Conservation (phyloP, 176 grass and related monocot genomes). For the Eragrostis nindensis region DNA sequence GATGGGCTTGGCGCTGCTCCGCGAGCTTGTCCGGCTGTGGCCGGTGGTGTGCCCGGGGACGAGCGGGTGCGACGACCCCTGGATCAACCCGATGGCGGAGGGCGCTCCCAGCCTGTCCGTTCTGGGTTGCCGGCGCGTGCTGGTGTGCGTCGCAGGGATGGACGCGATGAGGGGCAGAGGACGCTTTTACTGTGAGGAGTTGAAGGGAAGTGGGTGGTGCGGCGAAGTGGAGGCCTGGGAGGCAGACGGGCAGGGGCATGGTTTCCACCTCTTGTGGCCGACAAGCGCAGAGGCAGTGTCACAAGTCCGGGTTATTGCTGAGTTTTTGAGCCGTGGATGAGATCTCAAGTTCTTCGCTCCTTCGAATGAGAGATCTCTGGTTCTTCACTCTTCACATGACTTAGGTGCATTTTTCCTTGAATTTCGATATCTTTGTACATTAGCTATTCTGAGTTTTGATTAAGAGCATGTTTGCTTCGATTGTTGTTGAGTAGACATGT, state of each 20-base stretch:
- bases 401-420: constrained; percentile 5
- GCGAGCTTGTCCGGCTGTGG: constrained; percentile 48
- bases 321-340: constrained; percentile 49
- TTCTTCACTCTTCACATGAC: neutral
- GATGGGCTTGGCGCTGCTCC: constrained; percentile 33
- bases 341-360: neutral
- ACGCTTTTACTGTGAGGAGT: constrained; percentile 51
- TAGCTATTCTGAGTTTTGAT: constrained; percentile 9
- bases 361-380: neutral
- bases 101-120: constrained; percentile 39
- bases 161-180: constrained; percentile 62
- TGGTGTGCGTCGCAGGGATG: constrained; percentile 58
- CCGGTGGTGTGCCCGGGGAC: constrained; percentile 54
- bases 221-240: constrained; percentile 58
- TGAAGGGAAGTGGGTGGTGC: constrained; percentile 54
- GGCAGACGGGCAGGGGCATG: constrained; percentile 56
- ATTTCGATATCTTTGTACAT: constrained; percentile 16
- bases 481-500: constrained; percentile 21
- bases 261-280: constrained; percentile 50
- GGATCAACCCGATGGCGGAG: constrained; percentile 78
- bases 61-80: constrained; percentile 59
- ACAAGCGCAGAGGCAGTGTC: constrained; percentile 19
- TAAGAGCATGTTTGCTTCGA: constrained; percentile 16
- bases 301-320: constrained; percentile 27
- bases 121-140: constrained; percentile 45